These are phyloP conservation scores for Aspergillus quadrilineatus DNA, from an alignment of 2,329 filamentous ascomycete species.

Conservation along the genomic window DNA sequence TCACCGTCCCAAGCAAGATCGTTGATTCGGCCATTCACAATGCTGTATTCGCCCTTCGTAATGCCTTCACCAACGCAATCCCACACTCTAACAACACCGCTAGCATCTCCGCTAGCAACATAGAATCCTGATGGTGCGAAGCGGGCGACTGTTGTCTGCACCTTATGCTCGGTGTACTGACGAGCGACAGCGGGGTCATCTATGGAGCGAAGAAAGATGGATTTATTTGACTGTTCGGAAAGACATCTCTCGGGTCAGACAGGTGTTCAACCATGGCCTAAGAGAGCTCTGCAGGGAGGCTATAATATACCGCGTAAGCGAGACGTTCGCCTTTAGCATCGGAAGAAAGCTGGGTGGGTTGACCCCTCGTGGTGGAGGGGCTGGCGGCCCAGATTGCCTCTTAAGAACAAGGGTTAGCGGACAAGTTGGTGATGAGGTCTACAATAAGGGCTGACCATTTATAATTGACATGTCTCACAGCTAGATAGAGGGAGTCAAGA, in stretches of 20 bases:
- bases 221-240: slow-evolving; percentile 78
- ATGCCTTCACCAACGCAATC: slow-evolving; percentile 80
- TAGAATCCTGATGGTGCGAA: slow-evolving; percentile 96
- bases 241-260: background rate
- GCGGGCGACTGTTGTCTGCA: slow-evolving; percentile 84
- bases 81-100: slow-evolving; percentile 86
- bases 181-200: slow-evolving; percentile 80
- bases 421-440: background rate
- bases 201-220: slow-evolving; percentile 91
- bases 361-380: slow-evolving; percentile 78
- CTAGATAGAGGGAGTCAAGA: slow-evolving; percentile 7
- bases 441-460: slow-evolving; percentile 34
- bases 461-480: slow-evolving; percentile 44
- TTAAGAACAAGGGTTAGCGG: slow-evolving; percentile 30
- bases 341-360: slow-evolving; percentile 82
- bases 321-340: slow-evolving; percentile 89
- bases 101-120: slow-evolving; percentile 84
- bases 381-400: slow-evolving; percentile 79
- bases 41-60: slow-evolving; percentile 90
- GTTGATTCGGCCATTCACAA: slow-evolving; percentile 92
- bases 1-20: slow-evolving; percentile 98
- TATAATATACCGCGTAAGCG: slow-evolving; percentile 72
- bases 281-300: background rate
- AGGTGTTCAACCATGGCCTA: background rate
- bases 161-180: slow-evolving; percentile 90